Percentiles rank a stretch among this genome's conserved stretches.
Conservation (phyloP, 1,284 basidiomycete species). For the Sanghuangporus baumii region DNA sequence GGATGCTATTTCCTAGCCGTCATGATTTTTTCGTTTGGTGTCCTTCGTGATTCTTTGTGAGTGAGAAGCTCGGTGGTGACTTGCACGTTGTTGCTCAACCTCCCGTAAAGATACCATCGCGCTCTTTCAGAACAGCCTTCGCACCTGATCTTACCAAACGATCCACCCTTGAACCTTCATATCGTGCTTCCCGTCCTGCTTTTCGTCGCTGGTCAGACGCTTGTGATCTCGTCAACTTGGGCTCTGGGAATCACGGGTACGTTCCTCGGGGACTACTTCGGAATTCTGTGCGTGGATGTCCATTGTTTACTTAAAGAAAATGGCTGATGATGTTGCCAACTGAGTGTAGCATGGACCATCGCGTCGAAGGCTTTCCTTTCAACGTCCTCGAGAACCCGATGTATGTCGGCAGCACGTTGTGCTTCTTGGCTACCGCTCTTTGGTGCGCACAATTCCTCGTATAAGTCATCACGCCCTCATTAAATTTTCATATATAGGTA, state of each 20-base stretch:
- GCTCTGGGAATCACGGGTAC: constrained; percentile 91
- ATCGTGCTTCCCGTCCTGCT: constrained; percentile 60
- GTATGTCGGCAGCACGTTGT: constrained; percentile 91
- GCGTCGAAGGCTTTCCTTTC: constrained; percentile 90
- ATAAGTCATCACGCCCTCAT: constrained; percentile 2
- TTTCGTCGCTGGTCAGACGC: constrained; percentile 69
- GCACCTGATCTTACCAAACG: constrained; percentile 43
- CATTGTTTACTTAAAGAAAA: no score
- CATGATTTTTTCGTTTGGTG: constrained; percentile 84
- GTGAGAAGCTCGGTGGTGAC: constrained; percentile 29
- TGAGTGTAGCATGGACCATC: constrained; percentile 61
- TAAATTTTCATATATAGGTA: constrained; percentile 45
- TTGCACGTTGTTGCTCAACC: constrained; percentile 1
- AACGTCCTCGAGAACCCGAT: constrained; percentile 92
- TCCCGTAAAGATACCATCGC: constrained; percentile 51
- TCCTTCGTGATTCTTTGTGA: constrained; percentile 82
- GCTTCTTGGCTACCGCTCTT: constrained; percentile 77
- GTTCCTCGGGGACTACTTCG: constrained; percentile 97
- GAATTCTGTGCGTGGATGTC: constrained; percentile 55
- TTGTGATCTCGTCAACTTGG: constrained; percentile 89
- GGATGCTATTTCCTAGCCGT: constrained; percentile 91
- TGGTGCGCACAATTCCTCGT: constrained; percentile 47
- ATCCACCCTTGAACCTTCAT: constrained; percentile 41
- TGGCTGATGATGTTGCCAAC: not conserved
- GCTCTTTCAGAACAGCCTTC: constrained; percentile 73